Percentiles rank a stretch among this genome's conserved stretches.
Conservation (phyloP, 208 protist genomes). For the Entamoeba nuttalli region DNA sequence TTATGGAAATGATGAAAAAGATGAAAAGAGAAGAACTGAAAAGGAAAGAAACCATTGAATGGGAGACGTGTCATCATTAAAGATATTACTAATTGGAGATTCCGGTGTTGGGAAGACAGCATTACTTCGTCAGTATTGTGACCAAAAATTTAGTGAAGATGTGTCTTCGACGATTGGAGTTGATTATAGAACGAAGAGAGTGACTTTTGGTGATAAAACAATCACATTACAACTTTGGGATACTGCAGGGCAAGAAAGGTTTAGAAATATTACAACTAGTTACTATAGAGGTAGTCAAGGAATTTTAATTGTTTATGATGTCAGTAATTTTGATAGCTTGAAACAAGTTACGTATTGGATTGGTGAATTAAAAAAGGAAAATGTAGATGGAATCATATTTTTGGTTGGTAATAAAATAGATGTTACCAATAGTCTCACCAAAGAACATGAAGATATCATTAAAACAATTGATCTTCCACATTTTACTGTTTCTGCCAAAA, state of each 20-base stretch:
- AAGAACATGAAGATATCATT: neutral
- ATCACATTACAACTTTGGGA: slow-evolving; percentile 45
- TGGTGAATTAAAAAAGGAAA: neutral
- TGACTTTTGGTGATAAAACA: slow-evolving; percentile 26
- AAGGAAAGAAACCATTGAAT: no score
- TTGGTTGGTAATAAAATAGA: neutral
- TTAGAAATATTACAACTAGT: neutral
- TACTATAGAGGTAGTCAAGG: neutral
- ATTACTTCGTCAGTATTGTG: neutral
- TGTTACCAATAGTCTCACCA: neutral
- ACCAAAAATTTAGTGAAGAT: slow-evolving; percentile 1
- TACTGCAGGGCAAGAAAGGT: slow-evolving; percentile 22
- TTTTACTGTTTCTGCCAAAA: neutral
- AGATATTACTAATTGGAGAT: neutral
- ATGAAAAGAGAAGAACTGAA: no score
- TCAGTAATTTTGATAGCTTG: neutral
- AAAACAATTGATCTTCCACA: neutral
- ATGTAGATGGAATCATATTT: neutral
- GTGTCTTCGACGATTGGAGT: slow-evolving; percentile 42
- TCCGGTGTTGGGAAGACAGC: neutral
- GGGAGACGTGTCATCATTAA: neutral
- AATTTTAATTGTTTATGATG: neutral
- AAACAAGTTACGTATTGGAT: neutral
- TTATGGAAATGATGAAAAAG: no score
- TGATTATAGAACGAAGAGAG: slow-evolving; percentile 43